phyloP scores from a whole-genome alignment of 2,329 filamentous ascomycete species.

The Scolecobasidium constrictum region DNA sequence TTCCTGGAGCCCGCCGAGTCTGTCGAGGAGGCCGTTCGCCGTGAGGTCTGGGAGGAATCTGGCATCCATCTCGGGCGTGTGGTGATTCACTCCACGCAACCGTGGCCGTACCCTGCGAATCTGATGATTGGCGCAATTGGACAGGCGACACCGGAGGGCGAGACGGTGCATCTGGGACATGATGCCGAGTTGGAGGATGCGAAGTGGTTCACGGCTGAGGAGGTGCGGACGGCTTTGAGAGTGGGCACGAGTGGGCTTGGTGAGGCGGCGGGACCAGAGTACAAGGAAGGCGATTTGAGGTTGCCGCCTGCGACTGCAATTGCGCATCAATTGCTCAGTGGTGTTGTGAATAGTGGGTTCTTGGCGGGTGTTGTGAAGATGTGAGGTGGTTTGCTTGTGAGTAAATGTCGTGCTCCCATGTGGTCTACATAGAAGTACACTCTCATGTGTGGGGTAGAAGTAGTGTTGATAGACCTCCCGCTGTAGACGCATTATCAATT shows the following conservation, averaged over 20 bases:
- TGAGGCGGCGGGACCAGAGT: slow-evolving; percentile 51
- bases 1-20: slow-evolving; percentile 41
- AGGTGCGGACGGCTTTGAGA: slow-evolving; percentile 63
- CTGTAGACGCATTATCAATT: too few species aligned
- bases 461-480: too few species aligned
- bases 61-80: slow-evolving; percentile 38
- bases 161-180: slow-evolving; percentile 71
- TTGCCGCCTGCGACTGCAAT: slow-evolving; percentile 83
- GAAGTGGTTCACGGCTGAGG: slow-evolving; percentile 75
- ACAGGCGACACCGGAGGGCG: slow-evolving; percentile 69
- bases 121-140: slow-evolving; percentile 60
- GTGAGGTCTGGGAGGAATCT: slow-evolving; percentile 41
- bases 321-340: slow-evolving; percentile 75
- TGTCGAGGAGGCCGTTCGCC: slow-evolving; percentile 39
- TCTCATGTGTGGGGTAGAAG: too few species aligned
- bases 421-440: too few species aligned
- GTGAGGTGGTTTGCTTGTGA: too few species aligned
- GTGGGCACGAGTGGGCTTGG: slow-evolving; percentile 58
- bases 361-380: slow-evolving; percentile 40
- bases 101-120: slow-evolving; percentile 44
- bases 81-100: slow-evolving; percentile 40
- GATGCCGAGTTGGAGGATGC: slow-evolving; percentile 88
- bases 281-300: slow-evolving; percentile 66
- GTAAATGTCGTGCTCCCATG: too few species aligned
- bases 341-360: slow-evolving; percentile 63